These are phyloP conservation scores for Casaregolazyma suthepensis DNA, from an alignment of 1,139 yeast species.

Conservation along the genomic window DNA sequence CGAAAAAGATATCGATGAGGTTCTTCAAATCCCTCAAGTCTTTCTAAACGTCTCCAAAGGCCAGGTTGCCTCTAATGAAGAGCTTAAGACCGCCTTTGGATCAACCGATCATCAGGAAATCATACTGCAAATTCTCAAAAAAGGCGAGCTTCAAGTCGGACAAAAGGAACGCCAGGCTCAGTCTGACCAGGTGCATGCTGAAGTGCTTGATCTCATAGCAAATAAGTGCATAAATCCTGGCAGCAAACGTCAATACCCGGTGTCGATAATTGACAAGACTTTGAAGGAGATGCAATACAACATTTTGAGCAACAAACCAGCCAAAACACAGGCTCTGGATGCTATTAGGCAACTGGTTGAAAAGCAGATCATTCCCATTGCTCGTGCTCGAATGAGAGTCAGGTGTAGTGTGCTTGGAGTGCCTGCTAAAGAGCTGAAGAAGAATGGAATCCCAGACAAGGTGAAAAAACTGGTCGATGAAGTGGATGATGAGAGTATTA, in stretches of 20 bases:
- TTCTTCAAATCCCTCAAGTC: conserved; percentile 91
- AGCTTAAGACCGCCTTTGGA: conserved; percentile 66
- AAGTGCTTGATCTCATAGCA: conserved; percentile 74
- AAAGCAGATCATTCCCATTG: conserved; percentile 83
- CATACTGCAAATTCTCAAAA: conserved; percentile 70
- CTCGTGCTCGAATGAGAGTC: conserved; percentile 89
- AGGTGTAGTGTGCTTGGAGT: conserved; percentile 43
- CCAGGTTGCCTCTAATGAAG: conserved; percentile 85
- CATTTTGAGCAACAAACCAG: conserved; percentile 67
- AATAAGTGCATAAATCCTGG: conserved; percentile 89
- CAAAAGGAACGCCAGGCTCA: conserved; percentile 86
- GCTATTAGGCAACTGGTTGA: conserved; percentile 75
- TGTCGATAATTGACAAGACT: conserved; percentile 88
- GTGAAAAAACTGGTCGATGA: conserved; percentile 47
- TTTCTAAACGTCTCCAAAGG: conserved; percentile 93
- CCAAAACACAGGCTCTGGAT: conserved; percentile 86
- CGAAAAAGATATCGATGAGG: conserved; percentile 93
- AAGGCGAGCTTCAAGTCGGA: conserved; percentile 91
- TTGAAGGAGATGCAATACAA: conserved; percentile 75
- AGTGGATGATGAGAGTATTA: conserved; percentile 48
- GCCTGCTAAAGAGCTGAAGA: conserved; percentile 45
- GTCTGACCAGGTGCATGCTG: conserved; percentile 70
- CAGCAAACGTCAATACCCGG: conserved; percentile 86
- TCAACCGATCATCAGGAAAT: conserved; percentile 69
- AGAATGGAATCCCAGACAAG: conserved; percentile 39